These are phyloP conservation scores for Boletus sp. DNA, from an alignment of 768 basidiomycete genomes.

Conservation along the genomic window DNA sequence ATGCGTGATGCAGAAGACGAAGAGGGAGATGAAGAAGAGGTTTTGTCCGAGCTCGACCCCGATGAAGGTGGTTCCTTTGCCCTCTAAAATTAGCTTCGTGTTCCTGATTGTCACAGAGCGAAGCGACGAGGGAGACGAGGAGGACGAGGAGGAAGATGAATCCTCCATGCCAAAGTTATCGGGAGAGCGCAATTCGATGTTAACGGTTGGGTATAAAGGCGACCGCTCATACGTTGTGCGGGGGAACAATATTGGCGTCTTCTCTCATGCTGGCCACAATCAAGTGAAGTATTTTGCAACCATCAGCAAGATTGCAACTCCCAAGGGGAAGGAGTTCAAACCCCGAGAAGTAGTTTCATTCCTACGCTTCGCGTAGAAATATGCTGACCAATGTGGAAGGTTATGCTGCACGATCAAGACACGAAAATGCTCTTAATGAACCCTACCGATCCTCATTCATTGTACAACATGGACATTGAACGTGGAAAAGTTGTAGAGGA, in stretches of 20 bases:
- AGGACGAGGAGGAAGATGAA: constrained; percentile 37
- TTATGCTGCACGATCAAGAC: constrained; percentile 97
- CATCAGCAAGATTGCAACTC: constrained; percentile 77
- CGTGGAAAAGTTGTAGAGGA: constrained; percentile 96
- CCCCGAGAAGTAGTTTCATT: constrained; percentile 69
- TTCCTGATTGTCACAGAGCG: constrained; percentile 42
- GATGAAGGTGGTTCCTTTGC: constrained; percentile 49
- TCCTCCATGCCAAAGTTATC: constrained; percentile 39
- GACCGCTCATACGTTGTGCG: constrained; percentile 93
- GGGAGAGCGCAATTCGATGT: constrained; percentile 79
- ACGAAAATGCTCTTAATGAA: constrained; percentile 93
- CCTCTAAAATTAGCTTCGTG: background rate
- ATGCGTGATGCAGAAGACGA: constrained; percentile 80
- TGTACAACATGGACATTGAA: constrained; percentile 91
- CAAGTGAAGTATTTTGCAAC: constrained; percentile 84
- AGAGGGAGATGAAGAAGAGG: constrained; percentile 78
- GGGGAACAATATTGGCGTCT: constrained; percentile 89
- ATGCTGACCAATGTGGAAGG: constrained; percentile 43
- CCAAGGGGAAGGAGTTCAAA: constrained; percentile 80
- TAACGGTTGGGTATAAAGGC: constrained; percentile 93
- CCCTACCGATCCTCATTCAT: constrained; percentile 70
- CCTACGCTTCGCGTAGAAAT: background rate
- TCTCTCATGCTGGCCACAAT: constrained; percentile 67
- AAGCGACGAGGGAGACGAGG: constrained; percentile 32
- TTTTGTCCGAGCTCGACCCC: constrained; percentile 63